Evolutionary conservation across 345 rosid species (phyloP), one percentile per base, ranked within the genome.

Genomic region (Gossypium raimondii): DNA sequence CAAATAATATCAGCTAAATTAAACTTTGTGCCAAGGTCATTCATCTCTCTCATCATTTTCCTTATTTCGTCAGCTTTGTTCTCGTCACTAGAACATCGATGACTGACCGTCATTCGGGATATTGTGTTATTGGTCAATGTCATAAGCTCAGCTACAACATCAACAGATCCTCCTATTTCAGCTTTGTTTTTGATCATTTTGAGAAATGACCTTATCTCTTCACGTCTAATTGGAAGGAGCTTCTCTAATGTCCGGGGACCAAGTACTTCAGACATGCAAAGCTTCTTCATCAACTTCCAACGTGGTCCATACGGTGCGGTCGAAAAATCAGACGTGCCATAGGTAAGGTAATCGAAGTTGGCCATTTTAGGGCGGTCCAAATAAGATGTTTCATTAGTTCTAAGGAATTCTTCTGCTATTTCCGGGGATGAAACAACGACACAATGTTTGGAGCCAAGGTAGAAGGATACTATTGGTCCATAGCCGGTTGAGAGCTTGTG

Each of bases 241-340:
- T 78, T 83, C 22, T 90, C 88, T 7, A 89, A 74, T 0, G 82
- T 85, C 44, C 81, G 80, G 57, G 86, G 81, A 16, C 87, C 89
- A 3, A 91, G 89, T 34, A 93, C 82, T 58, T 86, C 85, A 18
- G 84, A 77, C 98, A 88, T 88, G 85, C 92, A 87, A 2, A 93
- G 78, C 66, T 84, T 88, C 83, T 89, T 91, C 88, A 88, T 87
- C 86, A 89, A 91, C 81, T 86, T 93, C 97, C 98, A 93, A 66
- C 84, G 79, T 1, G 86, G 79, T 1, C 97, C 98, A 2, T 88
- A 90, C 16, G 86, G 84, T 6, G 85, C 89, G 14, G 85, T 82
- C 53, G 91, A 84, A 65, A 93, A 90, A 78, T 89, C 97, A 2
- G 94, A 56, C 1, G 94, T 85, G 59, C 91, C 93, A 69, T 90